Conservation (phyloP, 2,329 filamentous ascomycete species). For the Botrytis medusae region DNA sequence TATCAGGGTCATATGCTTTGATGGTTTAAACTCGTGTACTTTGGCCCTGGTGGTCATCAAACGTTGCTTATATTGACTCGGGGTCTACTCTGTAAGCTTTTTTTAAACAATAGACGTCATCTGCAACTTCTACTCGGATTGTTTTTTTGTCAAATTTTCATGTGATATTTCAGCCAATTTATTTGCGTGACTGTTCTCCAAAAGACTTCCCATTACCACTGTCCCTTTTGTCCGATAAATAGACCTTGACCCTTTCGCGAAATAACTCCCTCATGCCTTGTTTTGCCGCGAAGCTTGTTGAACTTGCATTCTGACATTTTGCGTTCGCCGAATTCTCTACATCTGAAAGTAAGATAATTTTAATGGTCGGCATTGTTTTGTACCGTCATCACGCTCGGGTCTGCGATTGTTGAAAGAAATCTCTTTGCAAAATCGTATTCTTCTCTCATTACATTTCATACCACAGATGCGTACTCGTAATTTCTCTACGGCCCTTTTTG, state of each 20-base stretch:
- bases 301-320: neutral
- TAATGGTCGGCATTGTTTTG: neutral
- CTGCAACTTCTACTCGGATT: neutral
- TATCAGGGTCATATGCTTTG: neutral
- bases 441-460: neutral
- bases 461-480: neutral
- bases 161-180: neutral
- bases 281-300: neutral
- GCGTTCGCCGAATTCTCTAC: neutral
- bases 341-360: neutral
- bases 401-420: neutral
- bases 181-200: neutral
- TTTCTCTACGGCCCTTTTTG: neutral
- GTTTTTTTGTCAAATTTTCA: neutral
- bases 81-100: neutral
- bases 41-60: too few relatives aligned
- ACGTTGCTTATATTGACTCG: neutral
- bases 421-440: neutral
- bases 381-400: neutral
- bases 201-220: neutral
- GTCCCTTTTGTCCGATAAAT: neutral
- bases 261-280: neutral
- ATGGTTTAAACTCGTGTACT: neutral
- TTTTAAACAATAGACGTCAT: neutral
- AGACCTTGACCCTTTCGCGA: neutral